Evolutionary conservation across 2,329 filamentous ascomycete species (phyloP).

Genomic region (Claviceps sp.): DNA sequence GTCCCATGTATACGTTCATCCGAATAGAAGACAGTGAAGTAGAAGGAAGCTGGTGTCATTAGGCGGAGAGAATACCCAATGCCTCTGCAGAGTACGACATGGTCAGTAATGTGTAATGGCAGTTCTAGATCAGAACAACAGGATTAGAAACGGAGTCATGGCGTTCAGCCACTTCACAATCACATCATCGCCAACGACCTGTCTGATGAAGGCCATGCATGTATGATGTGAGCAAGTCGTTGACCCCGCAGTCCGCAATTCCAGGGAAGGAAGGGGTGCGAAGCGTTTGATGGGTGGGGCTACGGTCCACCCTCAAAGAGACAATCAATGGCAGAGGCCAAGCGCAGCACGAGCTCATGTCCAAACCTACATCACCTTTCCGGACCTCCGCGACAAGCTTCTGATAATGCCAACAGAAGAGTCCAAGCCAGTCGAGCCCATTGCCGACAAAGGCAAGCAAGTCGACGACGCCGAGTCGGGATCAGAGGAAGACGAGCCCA

Average conservation of each 20-base stretch:
- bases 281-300: no score
- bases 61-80: not conserved
- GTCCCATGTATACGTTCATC: no score
- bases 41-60: not conserved
- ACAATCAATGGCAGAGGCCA: not conserved
- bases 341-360: not conserved
- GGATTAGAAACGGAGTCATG: no score
- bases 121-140: not conserved
- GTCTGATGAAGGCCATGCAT: no score
- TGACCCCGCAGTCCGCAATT: not conserved
- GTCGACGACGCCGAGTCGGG: constrained; percentile 30
- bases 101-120: not conserved
- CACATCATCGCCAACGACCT: no score
- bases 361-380: not conserved
- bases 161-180: no score
- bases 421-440: constrained; percentile 47
- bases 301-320: not conserved
- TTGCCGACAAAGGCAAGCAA: constrained; percentile 35
- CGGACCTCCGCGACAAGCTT: not conserved
- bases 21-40: no score
- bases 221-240: not conserved
- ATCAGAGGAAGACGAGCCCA: constrained; percentile 32
- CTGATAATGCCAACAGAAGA: constrained; percentile 38
- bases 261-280: no score
- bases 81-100: not conserved